Base-by-base conservation (phyloP, 2,329 filamentous ascomycete species). In the Cercospora berteroae region DNA sequence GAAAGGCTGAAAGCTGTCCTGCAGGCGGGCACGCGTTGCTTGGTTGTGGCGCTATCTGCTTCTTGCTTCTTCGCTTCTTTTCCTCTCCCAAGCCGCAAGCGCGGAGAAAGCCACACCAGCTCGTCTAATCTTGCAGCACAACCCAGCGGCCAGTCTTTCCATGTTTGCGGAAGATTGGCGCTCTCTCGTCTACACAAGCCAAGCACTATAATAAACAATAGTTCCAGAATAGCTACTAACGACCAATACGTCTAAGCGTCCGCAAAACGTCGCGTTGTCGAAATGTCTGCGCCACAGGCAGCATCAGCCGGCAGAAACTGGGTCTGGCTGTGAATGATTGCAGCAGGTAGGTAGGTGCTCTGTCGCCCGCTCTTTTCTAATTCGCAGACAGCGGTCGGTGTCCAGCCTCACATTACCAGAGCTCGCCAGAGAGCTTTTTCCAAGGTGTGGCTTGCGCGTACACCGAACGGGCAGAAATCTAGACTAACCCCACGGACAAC, bases 91-190 rank as follows among this genome's bases (percentile, higher is more conserved):
- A 52, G 48, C 48, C 48, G 42, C 42, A 48, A 48, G 44, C 48
- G 20, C 48, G 48, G 48, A 52, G 48, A 52, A 55, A 55, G 48
- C 48, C 48, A 55, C 23, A 55, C 48, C 48, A 27, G 58, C 39
- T 67, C 60, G 67, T 58, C 58, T 67, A 65, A 69, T 67, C 64
- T 64, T 69, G 60, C 36, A 55, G 48, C 48, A 55, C 20, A 23
- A 7, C 12, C 23, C 48, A 55, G 6, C 48, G 10, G 48, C 48
- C 23, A 25, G 23, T 27, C 48, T 55, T 55, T 55, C 48, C 48
- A 55, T 25, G 48, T 55, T 55, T 27, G 48, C 16, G 29, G 23
- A 55, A 55, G 48, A 25, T 55, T 25, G 7, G 13, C 48, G 25
- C 39, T 44, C 18, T 52, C 23, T 29, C 48, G 48, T 55, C 48